Base-by-base conservation (phyloP, 345 rosid genomes). In the Hevea brasiliensis region DNA sequence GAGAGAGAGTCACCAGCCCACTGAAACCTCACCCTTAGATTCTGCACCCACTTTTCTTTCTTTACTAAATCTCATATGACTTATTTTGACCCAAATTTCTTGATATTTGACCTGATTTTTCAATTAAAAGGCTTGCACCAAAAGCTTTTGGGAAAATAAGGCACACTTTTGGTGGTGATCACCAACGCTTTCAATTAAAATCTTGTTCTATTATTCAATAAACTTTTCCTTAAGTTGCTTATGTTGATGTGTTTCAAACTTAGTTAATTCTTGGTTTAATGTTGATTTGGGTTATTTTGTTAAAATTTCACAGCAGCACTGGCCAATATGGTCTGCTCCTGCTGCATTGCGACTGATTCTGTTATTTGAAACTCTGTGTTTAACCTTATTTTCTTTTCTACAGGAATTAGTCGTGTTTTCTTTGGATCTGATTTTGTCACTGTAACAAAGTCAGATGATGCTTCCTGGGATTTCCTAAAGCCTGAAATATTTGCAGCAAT, bases 401-500 rank as follows among this genome's bases (percentile, higher is more conserved):
- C 77, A 95, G 98, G 99, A 77, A 76, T 87, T 54, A 80, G 80
- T 77, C 75, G 98, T 40, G 99, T 92, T 76, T 95, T 95, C 84
- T 92, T 76, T 79, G 97, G 98, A 56, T 87, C 94, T 12, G 97
- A 95, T 88, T 95, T 92, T 76, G 81, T 95, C 69, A 92, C 97
- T 57, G 88, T 92, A 14, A 95, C 99, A 66, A 95, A 95, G 71
- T 86, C 93, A 48, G 97, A 95, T 65, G 97, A 95, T 68, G 63
- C 80, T 21, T 77, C 94, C 15, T 95, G 98, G 99, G 98, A 95
- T 74, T 37, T 89, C 12, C 85, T 95, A 40, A 90, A 89, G 81
- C 98, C 98, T 80, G 96, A 95, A 77, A 79, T 91, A 12, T 92
- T 95, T 86, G 98, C 97, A 7, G 97, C 87, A 17, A 87, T 95